Evolutionary conservation across 225 moss, liverwort and hornwort species (phyloP), one percentile per base, ranked within the genome.

Genomic region (Pseudisothecium myosuroides): DNA sequence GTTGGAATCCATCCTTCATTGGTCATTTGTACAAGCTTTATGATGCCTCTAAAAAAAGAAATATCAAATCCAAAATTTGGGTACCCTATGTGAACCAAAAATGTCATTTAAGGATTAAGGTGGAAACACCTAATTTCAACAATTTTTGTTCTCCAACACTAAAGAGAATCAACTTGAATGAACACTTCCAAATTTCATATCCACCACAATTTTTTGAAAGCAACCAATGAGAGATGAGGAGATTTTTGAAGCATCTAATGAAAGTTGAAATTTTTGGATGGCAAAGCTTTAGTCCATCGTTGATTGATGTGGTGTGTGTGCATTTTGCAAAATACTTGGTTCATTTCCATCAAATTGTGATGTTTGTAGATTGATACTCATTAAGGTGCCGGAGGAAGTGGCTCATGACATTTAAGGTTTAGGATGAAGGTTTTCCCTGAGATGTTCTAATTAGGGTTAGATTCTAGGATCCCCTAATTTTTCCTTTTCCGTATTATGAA

Each of bases 91-190:
- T 37, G 37, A 24, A 24, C 2, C 23, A 39, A 14, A 69, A 69
- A 69, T 24, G 39, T n/a, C 11, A 13, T 39, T 13, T 26, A 69
- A 8, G n/a, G 39, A 14, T 41, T 26, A 14, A 14, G 24, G 39
- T 14, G 5, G 14, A 39, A 68, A 39, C 4, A 71, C 8, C 5
- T 13, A 26, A 27, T 43, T 72, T 5, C 71, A 43, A 27, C 27
- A 27, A 43, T 2, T 43, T 39, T 2, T 18, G 1, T 14, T 23
- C 0, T 41, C 41, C 14, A 41, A 41, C 1, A 41, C 0, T 8
- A 1, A 41, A 41, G 39, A 71, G n/a, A 39, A 69, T 69, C 8
- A 8, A 24, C 3, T 71, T 41, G 14, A 43, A 27, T 9, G 27
- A 43, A 15, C 27, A 15, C 16, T 43, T 41, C 9, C 27, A 41